phyloP scores from a whole-genome alignment of 2,329 filamentous ascomycete species.

The Fusarium albosuccineum region DNA sequence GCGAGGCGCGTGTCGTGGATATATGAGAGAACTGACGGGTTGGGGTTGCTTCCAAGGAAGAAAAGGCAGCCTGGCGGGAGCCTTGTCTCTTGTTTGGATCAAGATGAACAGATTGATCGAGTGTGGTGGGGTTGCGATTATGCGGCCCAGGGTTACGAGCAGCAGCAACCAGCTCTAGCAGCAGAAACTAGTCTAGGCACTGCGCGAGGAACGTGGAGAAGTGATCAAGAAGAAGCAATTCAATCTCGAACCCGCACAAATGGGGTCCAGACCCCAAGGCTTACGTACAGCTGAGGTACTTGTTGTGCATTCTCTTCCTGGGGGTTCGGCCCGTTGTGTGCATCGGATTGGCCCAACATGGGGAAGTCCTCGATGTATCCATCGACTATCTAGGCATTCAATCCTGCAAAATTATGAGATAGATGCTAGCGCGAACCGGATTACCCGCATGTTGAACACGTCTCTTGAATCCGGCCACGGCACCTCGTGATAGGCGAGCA shows the following conservation, averaged over 20 bases:
- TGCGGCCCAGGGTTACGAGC: conserved; percentile 39
- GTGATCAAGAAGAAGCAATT: conserved; percentile 23
- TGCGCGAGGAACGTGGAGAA: background rate
- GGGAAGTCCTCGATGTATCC: background rate
- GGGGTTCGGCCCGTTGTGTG: background rate
- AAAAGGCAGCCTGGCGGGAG: conserved; percentile 9
- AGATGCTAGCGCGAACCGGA: conserved; percentile 36
- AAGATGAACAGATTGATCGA: conserved; percentile 25
- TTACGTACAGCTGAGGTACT: conserved; percentile 19
- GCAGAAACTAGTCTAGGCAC: conserved; percentile 21
- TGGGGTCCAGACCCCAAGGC: conserved; percentile 13
- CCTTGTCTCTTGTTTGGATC: conserved; percentile 27
- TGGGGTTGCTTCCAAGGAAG: conserved; percentile 13
- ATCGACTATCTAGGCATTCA: background rate
- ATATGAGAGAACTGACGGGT: background rate
- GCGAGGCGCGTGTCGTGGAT: conserved; percentile 6
- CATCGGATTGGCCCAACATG: no score
- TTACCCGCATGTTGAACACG: conserved; percentile 36
- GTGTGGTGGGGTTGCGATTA: conserved; percentile 45
- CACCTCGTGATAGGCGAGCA: conserved; percentile 22
- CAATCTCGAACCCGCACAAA: conserved; percentile 9
- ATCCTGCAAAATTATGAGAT: conserved; percentile 4
- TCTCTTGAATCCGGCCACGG: conserved; percentile 15
- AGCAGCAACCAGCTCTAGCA: conserved; percentile 27
- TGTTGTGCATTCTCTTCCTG: conserved; percentile 1